Evolutionary conservation across 1,284 basidiomycete species (phyloP), one percentile per base, ranked within the genome.

Genomic region (Rhodotorula sp.): DNA sequence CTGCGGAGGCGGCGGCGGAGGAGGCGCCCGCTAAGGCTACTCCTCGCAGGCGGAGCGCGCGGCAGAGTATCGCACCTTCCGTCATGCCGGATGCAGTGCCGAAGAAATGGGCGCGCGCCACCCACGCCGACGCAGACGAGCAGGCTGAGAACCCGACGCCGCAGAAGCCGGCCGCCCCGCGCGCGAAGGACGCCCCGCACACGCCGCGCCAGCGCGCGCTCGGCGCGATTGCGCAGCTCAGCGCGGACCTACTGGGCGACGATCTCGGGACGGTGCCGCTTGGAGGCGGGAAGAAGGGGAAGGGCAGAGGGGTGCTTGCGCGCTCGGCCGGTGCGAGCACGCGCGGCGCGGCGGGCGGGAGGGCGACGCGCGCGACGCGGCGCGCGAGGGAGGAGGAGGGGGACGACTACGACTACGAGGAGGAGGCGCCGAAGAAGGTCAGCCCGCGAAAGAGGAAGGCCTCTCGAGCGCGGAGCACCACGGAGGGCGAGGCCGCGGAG

Each of bases 141-240:
- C 15, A 21, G 17, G 46, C 21, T 25, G 56, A 13, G n/a, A 29
- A 15, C 19, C 57, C 32, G 36, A 32, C 44, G 59, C 59, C 32
- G 44, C 29, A 60, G 41, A 51, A 32, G 53, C 12, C 58, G 15
- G 17, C 17, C 36, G 46, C 22, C 21, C 37, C 8, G 44, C 21
- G 19, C 1, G 15, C 29, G 10, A 15, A 9, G 27, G n/a, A 22
- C 37, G 36, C 27, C n/a, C 54, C 60, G 13, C 48, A 34, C 32
- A 72, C 70, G 32, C 70, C 70, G 7, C 63, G 70, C 0, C 66
- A 68, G 29, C 53, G 55, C 5, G 70, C 70, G 15, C 64, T 72
- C 22, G 63, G 70, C n/a, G 70, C 70, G 6, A 72, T 72, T 44
- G 67, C 66, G 13, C 54, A 63, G 50, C 70, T 72, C 8, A 61